Base-by-base conservation (phyloP, 805 yeast species). In the Kodamaea leandrae region DNA sequence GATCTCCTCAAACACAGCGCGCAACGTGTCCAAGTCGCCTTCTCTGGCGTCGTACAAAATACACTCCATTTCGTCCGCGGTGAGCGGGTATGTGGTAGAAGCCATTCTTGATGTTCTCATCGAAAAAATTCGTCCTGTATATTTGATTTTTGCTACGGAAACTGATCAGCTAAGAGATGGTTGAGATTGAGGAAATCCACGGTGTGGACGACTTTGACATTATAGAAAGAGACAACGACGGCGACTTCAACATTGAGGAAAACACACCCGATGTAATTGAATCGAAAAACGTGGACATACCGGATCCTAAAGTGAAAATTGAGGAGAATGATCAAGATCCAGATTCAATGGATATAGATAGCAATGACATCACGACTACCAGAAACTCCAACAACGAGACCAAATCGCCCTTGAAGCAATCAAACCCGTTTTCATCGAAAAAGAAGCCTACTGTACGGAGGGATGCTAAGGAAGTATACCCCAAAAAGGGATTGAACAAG, bases 1-100 rank as follows among this genome's bases (percentile, higher is more conserved):
- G 38, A 77, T 68, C 39, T 77, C 77, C 13, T 74, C 68, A 52
- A 93, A 84, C 29, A 86, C 78, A 46, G 75, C 86, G 52, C 76
- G 71, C 41, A 93, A 63, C 0, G 85, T 76, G 33, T 83, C 95
- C 33, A 88, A 61, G 52, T 91, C 98, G 5, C 97, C 97, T 23
- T 74, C 81, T 58, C 99, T 78, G 32, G 96, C 87, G 53, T 87
- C 95, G 43, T 80, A 81, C 36, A 89, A 72, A 42, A 90, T 77
- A 37, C 84, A 82, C 48, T 86, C 96, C 68, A 80, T 81, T 52
- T 89, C 95, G 50, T 89, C 96, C 57, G 80, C 86, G 4, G 74
- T 60, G 25, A 77, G 64, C 19, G 52, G 46, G 14, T 58, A 54
- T 30, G 16, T 27, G 7, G 32, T 14, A 5, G 32, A n/a, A n/a